phyloP scores from a whole-genome alignment of 257 asterid genomes.

The Nicotiana obtusifolia region DNA sequence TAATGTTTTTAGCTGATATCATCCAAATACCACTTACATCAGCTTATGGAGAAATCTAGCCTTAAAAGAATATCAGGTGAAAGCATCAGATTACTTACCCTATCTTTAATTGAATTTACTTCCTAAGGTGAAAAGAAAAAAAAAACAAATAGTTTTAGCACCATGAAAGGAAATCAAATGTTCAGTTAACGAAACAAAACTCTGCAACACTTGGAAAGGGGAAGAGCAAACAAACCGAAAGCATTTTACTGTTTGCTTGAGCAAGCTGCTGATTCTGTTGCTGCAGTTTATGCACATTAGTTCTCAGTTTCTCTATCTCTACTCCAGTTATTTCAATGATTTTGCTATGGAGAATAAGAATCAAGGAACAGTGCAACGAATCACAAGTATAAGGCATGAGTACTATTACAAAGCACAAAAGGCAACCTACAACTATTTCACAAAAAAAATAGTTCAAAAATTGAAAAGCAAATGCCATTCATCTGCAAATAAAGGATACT shows the following conservation, averaged over 20 bases:
- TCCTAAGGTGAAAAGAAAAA: slow-evolving; percentile 46
- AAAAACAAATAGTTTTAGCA: slow-evolving; percentile 7
- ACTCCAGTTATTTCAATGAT: slow-evolving; percentile 52
- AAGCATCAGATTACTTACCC: slow-evolving; percentile 35
- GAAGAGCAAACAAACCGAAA: slow-evolving; percentile 37
- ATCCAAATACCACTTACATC: not conserved
- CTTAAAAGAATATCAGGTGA: not conserved
- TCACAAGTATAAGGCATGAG: not conserved
- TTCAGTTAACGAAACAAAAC: slow-evolving; percentile 7
- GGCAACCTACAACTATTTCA: not conserved
- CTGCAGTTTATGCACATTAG: slow-evolving; percentile 46
- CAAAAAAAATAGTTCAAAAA: not conserved
- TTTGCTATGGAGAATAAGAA: slow-evolving; percentile 35
- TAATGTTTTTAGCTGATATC: slow-evolving; percentile 49
- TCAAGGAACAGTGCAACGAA: not conserved
- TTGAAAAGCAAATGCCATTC: not conserved
- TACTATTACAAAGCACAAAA: not conserved
- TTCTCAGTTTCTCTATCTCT: slow-evolving; percentile 55
- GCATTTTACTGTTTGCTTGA: slow-evolving; percentile 45
- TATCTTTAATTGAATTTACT: slow-evolving; percentile 56
- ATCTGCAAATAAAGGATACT: slow-evolving; percentile 44
- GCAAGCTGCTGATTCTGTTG: slow-evolving; percentile 69
- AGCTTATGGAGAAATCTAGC: not conserved
- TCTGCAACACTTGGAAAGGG: not conserved
- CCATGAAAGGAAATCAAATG: slow-evolving; percentile 1